Evolutionary conservation across 257 asterid genomes (phyloP), one percentile per base, ranked within the genome.

Genomic region (Verbascum thapsus): DNA sequence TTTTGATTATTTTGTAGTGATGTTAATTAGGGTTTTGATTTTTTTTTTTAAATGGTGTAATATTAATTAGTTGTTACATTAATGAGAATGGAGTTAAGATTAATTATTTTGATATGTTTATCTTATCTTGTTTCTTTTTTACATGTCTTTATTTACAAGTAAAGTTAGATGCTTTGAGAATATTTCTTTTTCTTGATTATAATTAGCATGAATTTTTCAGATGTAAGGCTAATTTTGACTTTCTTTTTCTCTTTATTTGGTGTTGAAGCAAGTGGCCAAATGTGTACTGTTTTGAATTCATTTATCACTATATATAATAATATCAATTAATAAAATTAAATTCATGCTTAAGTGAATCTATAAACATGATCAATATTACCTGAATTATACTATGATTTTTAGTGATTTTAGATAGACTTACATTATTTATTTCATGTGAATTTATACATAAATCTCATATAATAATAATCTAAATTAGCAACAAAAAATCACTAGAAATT

Each of bases 81-180:
- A 26, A 61, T 8, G 34, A 3, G 17, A 9, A 6, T 45, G 49
- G 7, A 56, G 22, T 38, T 42, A 16, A 26, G n/a, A n/a, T 19
- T 3, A 34, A 43, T 68, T 54, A 52, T 52, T n/a, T 65, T 61
- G 12, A 49, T 53, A n/a, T n/a, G n/a, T n/a, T n/a, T n/a, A n/a
- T n/a, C n/a, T n/a, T n/a, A n/a, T n/a, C n/a, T n/a, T n/a, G n/a
- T n/a, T n/a, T n/a, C n/a, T n/a, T n/a, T n/a, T n/a, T n/a, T n/a
- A n/a, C 13, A 8, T 18, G 35, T 45, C 74, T 68, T 72, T 10
- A 54, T 68, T 72, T 48, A 34, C 73, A 68, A 65, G 76, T 26
- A 68, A 73, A 61, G 71, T n/a, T n/a, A n/a, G n/a, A n/a, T n/a
- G n/a, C n/a, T n/a, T n/a, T n/a, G n/a, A n/a, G n/a, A n/a, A n/a